Evolutionary conservation across 1,284 basidiomycete genomes (phyloP), one percentile per base, ranked within the genome.

Genomic region (Cystobasidium pallidum): DNA sequence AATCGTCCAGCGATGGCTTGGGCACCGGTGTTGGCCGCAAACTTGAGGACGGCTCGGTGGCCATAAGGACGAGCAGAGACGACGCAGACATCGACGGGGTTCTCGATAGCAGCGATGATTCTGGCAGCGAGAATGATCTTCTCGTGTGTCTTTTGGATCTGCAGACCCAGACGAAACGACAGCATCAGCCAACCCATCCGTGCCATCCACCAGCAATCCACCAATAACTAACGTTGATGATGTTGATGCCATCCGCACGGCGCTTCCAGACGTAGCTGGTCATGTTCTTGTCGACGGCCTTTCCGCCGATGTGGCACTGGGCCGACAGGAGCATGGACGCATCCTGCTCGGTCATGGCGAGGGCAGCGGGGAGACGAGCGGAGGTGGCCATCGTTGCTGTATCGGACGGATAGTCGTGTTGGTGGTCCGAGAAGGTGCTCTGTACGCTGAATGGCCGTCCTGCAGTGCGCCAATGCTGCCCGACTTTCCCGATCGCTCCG

Each of bases 61-160:
- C 96, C 96, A 86, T 98, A 99, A 75, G 92, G 92, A 78, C 96
- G 92, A 73, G 94, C 93, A 76, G 93, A 94, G 84, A 99, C 97
- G 81, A 96, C 95, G 84, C 91, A 93, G 80, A 99, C 88, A 83
- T 99, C 95, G 83, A 91, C 90, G 76, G 95, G 94, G 88, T 98
- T 98, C 84, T 98, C 94, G 61, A 73, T 54, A 73, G 91, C 88
- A 78, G 92, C 92, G 80, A 95, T 93, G 81, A 95, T 87, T 82
- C 94, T 91, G 75, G 93, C 94, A 75, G 94, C 93, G 79, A 95
- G 86, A 76, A 96, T 91, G 78, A 99, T 87, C 85, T 99, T 99
- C 85, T 98, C 94, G 95, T 94, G 98, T 78, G 95, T 99, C 88
- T 98, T 98, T 82, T 94, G 94, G 79, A 98, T 89, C 89, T 99